Evolutionary conservation across 1,284 basidiomycete genomes (phyloP).

Genomic region (Quambalaria eucalypti): DNA sequence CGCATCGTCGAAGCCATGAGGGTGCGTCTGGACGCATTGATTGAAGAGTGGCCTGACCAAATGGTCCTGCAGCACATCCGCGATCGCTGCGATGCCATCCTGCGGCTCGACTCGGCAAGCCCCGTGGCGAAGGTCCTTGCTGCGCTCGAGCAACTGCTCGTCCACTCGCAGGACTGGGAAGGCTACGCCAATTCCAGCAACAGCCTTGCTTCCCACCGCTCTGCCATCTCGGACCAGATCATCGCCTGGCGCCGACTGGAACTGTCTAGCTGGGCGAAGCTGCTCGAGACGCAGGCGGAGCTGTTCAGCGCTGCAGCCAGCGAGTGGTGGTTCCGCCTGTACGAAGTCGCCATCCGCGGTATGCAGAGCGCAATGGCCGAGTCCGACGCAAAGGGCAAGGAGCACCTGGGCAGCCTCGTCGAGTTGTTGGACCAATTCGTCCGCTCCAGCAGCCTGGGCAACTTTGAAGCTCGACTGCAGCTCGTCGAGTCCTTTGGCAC

Average conservation of each 20-base stretch:
- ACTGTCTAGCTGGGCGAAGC: constrained; percentile 71
- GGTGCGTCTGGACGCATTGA: constrained; percentile 49
- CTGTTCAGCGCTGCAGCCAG: constrained; percentile 51
- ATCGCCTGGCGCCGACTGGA: constrained; percentile 86
- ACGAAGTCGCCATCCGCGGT: constrained; percentile 62
- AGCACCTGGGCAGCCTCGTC: constrained; percentile 63
- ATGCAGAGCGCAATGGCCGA: constrained; percentile 27
- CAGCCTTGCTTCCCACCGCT: constrained; percentile 62
- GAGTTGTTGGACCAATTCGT: constrained; percentile 77
- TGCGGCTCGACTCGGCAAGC: constrained; percentile 60
- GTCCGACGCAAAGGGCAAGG: constrained; percentile 47
- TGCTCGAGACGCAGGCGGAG: constrained; percentile 56
- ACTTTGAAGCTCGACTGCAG: constrained; percentile 63
- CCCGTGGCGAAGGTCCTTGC: constrained; percentile 77
- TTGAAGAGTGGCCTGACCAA: constrained; percentile 88
- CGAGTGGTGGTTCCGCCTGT: constrained; percentile 87
- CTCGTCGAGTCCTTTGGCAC: constrained; percentile 63
- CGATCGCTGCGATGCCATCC: constrained; percentile 64
- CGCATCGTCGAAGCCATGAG: constrained; percentile 25
- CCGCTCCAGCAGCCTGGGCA: constrained; percentile 67
- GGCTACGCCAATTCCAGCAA: constrained; percentile 82
- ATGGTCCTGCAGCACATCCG: constrained; percentile 82
- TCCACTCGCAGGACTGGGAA: constrained; percentile 94
- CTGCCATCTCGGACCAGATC: constrained; percentile 63
- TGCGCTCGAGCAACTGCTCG: constrained; percentile 73